Conservation (phyloP, 2,329 filamentous ascomycete species). For the Trichoderma atrobrunneum region DNA sequence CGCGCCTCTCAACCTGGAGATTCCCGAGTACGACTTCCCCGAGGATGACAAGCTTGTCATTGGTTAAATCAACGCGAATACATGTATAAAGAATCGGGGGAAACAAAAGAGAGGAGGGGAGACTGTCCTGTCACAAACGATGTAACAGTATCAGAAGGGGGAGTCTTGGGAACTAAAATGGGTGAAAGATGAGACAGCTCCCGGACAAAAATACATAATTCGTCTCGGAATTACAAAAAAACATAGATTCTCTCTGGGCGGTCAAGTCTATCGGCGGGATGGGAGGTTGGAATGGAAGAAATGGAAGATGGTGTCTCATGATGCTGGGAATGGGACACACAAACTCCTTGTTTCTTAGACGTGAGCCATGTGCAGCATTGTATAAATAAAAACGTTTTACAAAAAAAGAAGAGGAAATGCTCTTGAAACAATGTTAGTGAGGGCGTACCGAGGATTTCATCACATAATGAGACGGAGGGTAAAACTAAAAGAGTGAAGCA, state of each 20-base stretch:
- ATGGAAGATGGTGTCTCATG: conserved; percentile 4
- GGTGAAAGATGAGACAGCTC: conserved; percentile 23
- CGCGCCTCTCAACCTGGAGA: conserved; percentile 94
- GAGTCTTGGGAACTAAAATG: neutral
- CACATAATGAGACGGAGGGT: neutral
- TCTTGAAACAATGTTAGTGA: neutral
- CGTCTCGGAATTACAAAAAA: conserved; percentile 11
- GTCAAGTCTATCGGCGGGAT: conserved; percentile 20
- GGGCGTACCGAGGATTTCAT: neutral
- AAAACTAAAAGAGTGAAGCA: neutral
- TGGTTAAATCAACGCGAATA: conserved; percentile 63
- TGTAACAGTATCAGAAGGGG: conserved; percentile 24
- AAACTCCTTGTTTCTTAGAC: conserved; percentile 33
- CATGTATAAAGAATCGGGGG: conserved; percentile 9
- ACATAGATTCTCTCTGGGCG: conserved; percentile 17
- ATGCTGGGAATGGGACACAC: conserved; percentile 8
- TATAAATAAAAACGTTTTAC: conserved; percentile 38
- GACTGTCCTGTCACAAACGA: conserved; percentile 6
- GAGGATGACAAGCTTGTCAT: conserved; percentile 87
- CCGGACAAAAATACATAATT: conserved; percentile 11
- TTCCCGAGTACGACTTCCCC: conserved; percentile 88
- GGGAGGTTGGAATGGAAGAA: neutral
- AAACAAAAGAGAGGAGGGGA: conserved; percentile 16
- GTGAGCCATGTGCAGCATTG: conserved; percentile 36
- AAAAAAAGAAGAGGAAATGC: conserved; percentile 29